Base-by-base conservation (phyloP, 305 asterid genomes). In the Fraxinus dipetala region DNA sequence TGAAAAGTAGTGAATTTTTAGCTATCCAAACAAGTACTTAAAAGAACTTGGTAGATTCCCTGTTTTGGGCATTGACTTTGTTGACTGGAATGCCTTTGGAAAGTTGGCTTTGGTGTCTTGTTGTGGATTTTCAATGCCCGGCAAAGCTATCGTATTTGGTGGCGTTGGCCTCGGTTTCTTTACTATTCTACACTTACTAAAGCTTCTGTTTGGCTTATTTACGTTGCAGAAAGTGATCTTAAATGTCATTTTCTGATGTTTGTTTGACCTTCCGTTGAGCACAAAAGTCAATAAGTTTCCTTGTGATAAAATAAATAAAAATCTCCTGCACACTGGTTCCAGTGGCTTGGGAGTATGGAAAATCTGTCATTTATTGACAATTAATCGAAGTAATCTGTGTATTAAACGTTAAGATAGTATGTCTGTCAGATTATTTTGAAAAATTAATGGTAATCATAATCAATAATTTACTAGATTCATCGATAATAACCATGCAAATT, bases 381-480 rank as follows among this genome's bases (percentile, higher is more conserved):
- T 43, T 78, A 81, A 83, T 73, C 82, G 82, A 92, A 80, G 88
- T 34, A 76, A 79, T 81, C 78, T 11, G 24, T 78, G 69, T 75
- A 67, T 84, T 88, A 88, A 92, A 85, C 83, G 92, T 86, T 81
- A 90, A 77, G 72, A 59, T 82, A 78, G 94, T 83, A 92, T 92
- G 95, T 91, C 90, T 91, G 95, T 91, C 87, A 87, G 87, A 87
- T 86, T 88, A 86, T 84, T 81, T 79, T 67, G 77, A 80, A 67
- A 81, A 89, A 85, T 84, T 85, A 85, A 78, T 78, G 75, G 72
- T 81, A 75, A 72, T 74, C 77, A 11, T 78, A 77, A 77, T 45
- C 70, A 48, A 73, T 76, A 34, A 45, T 31, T 48, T 61, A 4
- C 65, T 6, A n/a, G 65, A 54, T 61, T 13, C 81, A 59, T 69